Evolutionary conservation across 2,329 filamentous ascomycete species (phyloP).

Genomic region (Colletotrichum scovillei): DNA sequence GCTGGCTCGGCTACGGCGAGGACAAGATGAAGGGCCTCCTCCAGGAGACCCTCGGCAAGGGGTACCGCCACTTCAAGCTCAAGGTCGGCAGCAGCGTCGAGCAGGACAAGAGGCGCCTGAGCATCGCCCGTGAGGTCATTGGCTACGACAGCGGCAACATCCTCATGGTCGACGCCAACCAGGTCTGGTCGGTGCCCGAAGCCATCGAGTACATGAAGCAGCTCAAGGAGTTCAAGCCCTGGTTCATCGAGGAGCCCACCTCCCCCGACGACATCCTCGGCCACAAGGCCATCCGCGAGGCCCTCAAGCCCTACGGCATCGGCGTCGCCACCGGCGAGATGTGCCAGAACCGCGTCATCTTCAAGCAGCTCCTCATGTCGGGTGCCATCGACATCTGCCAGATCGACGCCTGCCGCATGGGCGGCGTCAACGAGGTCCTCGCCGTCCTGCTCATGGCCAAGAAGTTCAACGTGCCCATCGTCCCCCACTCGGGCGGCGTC

Average conservation of each 20-base stretch:
- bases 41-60: conserved; percentile 78
- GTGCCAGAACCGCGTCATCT: conserved; percentile 94
- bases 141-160: conserved; percentile 86
- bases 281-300: conserved; percentile 86
- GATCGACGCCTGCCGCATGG: conserved; percentile 89
- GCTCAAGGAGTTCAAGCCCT: conserved; percentile 85
- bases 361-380: conserved; percentile 87
- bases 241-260: conserved; percentile 96
- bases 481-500: conserved; percentile 90
- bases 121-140: conserved; percentile 82
- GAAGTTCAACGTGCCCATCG: conserved; percentile 83
- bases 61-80: conserved; percentile 90
- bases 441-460: conserved; percentile 89
- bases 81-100: conserved; percentile 84
- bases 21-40: conserved; percentile 85
- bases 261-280: conserved; percentile 90
- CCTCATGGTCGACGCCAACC: conserved; percentile 94
- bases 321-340: conserved; percentile 93
- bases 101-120: conserved; percentile 76
- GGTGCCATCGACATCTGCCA: conserved; percentile 90
- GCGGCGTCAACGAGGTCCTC: conserved; percentile 91
- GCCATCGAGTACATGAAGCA: conserved; percentile 88
- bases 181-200: conserved; percentile 91
- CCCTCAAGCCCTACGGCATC: conserved; percentile 78
- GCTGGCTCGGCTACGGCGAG: conserved; percentile 91